phyloP scores from a whole-genome alignment of 1,284 basidiomycete species.

The Rhodofomes roseus region DNA sequence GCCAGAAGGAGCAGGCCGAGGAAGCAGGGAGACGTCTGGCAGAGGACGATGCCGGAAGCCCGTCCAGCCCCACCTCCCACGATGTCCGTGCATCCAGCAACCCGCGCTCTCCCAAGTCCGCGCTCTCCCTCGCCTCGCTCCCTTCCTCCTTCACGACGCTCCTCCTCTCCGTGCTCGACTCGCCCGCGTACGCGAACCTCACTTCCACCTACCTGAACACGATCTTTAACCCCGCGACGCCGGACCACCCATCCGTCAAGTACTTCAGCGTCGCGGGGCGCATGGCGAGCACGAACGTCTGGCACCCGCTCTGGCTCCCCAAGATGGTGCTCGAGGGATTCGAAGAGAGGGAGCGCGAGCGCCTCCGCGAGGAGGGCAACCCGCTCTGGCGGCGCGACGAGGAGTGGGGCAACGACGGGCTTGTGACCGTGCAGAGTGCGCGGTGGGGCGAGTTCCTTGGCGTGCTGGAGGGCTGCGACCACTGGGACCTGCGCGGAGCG shows the following conservation, averaged over 20 bases:
- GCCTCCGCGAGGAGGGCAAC: conserved; percentile 27
- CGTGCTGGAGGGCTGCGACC: conserved; percentile 87
- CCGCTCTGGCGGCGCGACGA: conserved; percentile 29
- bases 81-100: conserved; percentile 2
- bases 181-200: conserved; percentile 95
- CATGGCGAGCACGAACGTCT: conserved; percentile 67
- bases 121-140: conserved; percentile 49
- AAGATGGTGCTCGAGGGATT: conserved; percentile 89
- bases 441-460: conserved; percentile 95
- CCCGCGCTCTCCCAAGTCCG: conserved; percentile 26
- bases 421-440: conserved; percentile 88
- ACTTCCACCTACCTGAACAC: conserved; percentile 84
- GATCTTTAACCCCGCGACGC: conserved; percentile 90
- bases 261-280: conserved; percentile 92
- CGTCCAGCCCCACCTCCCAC: not conserved
- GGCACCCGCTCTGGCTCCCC: conserved; percentile 96
- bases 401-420: conserved; percentile 91
- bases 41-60: not conserved
- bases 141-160: conserved; percentile 84
- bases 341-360: conserved; percentile 51
- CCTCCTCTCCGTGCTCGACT: conserved; percentile 91
- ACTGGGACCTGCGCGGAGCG: conserved; percentile 94
- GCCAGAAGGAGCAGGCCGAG: conserved; percentile 32
- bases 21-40: conserved; percentile 16
- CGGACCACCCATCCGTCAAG: conserved; percentile 79